These are phyloP conservation scores for Lagerstroemia speciosa DNA, from an alignment of 345 rosid species.

Conservation along the genomic window DNA sequence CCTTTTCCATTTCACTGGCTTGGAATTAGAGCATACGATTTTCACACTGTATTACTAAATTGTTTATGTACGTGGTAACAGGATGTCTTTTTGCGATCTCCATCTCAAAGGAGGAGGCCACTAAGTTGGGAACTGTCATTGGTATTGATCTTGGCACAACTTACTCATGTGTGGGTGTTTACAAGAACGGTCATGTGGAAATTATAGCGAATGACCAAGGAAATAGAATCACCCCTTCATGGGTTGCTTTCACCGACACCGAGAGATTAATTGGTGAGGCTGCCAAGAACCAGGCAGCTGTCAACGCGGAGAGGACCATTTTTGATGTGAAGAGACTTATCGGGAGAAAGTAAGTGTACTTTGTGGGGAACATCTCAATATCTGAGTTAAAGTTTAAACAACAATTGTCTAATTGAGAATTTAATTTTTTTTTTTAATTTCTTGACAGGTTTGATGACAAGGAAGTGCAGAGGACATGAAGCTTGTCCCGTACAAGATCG, in stretches of 20 bases:
- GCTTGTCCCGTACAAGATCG: slow-evolving; percentile 83
- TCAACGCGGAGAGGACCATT: not conserved
- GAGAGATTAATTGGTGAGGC: slow-evolving; percentile 4
- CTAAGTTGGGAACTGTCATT: slow-evolving; percentile 30
- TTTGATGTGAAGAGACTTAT: slow-evolving; percentile 8
- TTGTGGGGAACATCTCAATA: not conserved
- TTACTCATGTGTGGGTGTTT: slow-evolving; percentile 4
- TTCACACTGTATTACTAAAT: not conserved
- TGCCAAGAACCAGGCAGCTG: not conserved
- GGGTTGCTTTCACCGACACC: slow-evolving; percentile 4
- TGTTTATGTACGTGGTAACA: slow-evolving; percentile 10
- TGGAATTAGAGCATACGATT: too few species aligned
- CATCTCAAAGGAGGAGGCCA: slow-evolving; percentile 54
- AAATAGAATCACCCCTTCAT: not conserved
- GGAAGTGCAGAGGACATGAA: slow-evolving; percentile 95
- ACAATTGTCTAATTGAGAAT: slow-evolving; percentile 3
- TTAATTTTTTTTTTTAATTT: not conserved
- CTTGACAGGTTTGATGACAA: slow-evolving; percentile 68
- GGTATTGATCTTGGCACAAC: slow-evolving; percentile 5
- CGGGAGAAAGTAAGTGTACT: slow-evolving; percentile 12
- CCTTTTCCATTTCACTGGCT: too few species aligned
- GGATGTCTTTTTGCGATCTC: slow-evolving; percentile 58
- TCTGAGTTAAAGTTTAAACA: not conserved
- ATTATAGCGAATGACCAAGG: slow-evolving; percentile 7
- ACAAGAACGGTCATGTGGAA: slow-evolving; percentile 2